Base-by-base conservation (phyloP, 139 green algal species). In the Micractinium conductrix region DNA sequence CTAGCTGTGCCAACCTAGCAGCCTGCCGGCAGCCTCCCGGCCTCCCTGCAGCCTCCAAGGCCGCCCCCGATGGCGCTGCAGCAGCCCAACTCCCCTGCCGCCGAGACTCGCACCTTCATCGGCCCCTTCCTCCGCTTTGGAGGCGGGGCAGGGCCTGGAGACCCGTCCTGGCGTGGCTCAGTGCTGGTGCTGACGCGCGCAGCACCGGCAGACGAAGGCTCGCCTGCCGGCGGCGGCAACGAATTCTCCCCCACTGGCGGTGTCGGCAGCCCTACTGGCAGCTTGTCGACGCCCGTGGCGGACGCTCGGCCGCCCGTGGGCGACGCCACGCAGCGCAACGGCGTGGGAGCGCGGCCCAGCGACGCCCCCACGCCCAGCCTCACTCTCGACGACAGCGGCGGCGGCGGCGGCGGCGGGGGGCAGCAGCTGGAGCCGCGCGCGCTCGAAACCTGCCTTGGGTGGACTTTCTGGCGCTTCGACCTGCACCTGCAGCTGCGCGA, bases 381-480 rank as follows among this genome's bases (percentile, higher is more conserved):
- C 28, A 22, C 37, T 28, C 76, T 74, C 30, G 19, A 40, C 4
- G 76, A 53, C 2, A 44, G n/a, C 16, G 72, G 17, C 1, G 68
- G 38, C 33, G 12, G 43, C 35, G 65, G 43, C 42, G 28, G 70
- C 28, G 43, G 42, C 24, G 70, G 70, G 42, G 43, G 70, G 42
- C 70, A 76, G 70, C 4, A 40, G 70, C 42, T 35, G 37, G 4
- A 48, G 55, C 37, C 43, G 42, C 63, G 33, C 6, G 21, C 84
- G 14, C 71, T 92, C 33, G 84, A 89, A 38, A 69, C 37, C 37
- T 76, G 83, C 35, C 37, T 85, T 67, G 80, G 75, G 1, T 92
- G 90, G 88, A 76, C 42, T 3, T 90, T 86, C 79, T 93, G 90
- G 90, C 63, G 90, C 24, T 92, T 93, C 60, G 85, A 93, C 2